Conservation (phyloP, 495 filamentous ascomycete species). For the Amniculicola lignicola region DNA sequence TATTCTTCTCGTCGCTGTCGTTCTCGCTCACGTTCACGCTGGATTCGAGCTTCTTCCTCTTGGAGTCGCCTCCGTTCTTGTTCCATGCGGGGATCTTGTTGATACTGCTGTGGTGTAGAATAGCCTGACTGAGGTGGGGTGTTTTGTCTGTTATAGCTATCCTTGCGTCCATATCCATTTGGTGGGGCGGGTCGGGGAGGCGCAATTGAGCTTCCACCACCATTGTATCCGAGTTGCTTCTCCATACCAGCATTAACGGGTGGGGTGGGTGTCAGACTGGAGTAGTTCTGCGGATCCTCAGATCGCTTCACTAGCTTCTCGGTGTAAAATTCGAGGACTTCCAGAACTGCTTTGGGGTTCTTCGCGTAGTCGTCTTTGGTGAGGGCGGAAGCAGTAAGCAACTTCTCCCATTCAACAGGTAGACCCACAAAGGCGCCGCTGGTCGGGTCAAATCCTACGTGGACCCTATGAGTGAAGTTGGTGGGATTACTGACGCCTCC, state of each 20-base stretch:
- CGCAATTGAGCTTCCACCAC: slow-evolving; percentile 65
- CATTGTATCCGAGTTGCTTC: slow-evolving; percentile 63
- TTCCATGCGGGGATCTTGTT: slow-evolving; percentile 34
- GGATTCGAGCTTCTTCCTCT: slow-evolving; percentile 43
- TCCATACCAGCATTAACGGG: slow-evolving; percentile 55
- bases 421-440: slow-evolving; percentile 91
- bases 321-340: slow-evolving; percentile 95
- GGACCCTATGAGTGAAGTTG: slow-evolving; percentile 92
- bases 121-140: slow-evolving; percentile 24
- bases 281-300: slow-evolving; percentile 73
- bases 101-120: slow-evolving; percentile 15
- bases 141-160: slow-evolving; percentile 43
- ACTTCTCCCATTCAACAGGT: slow-evolving; percentile 92
- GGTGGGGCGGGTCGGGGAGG: slow-evolving; percentile 72
- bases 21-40: slow-evolving; percentile 54
- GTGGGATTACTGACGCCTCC: slow-evolving; percentile 97
- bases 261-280: slow-evolving; percentile 67
- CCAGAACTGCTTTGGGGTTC: slow-evolving; percentile 96
- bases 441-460: slow-evolving; percentile 93
- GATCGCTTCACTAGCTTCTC: slow-evolving; percentile 80
- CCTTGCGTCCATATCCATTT: slow-evolving; percentile 44
- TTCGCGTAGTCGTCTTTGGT: slow-evolving; percentile 97
- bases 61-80: slow-evolving; percentile 47
- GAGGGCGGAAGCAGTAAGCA: slow-evolving; percentile 91
- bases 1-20: slow-evolving; percentile 41